Percentiles rank a stretch among this genome's conserved stretches.
Evolutionary conservation across 352 stramenopile species (phyloP).

Genomic region (Globisporangium spinosum): DNA sequence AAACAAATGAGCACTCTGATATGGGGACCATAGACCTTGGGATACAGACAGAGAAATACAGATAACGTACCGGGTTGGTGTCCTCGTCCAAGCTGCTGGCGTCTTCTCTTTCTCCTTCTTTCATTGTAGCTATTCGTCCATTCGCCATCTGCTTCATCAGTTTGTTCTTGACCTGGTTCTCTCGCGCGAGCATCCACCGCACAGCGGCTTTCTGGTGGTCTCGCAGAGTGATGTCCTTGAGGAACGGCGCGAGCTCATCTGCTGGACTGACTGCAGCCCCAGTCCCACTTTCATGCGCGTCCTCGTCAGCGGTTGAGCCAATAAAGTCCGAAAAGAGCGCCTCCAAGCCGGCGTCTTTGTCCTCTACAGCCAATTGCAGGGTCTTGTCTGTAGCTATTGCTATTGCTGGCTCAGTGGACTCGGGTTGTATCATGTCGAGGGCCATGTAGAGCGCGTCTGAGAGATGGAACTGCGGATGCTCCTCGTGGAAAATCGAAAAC

Average conservation of each 20-base stretch:
- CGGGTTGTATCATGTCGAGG: slow-evolving; percentile 41
- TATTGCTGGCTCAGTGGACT: background rate
- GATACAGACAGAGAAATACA: background rate
- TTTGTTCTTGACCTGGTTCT: slow-evolving; percentile 38
- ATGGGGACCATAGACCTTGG: background rate
- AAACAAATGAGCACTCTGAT: background rate
- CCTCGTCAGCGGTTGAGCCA: slow-evolving; percentile 24
- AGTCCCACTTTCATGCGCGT: slow-evolving; percentile 4
- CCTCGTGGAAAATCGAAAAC: slow-evolving; percentile 64
- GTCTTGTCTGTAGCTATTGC: background rate
- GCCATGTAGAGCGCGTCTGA: slow-evolving; percentile 57
- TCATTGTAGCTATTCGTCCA: background rate
- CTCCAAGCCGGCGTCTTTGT: slow-evolving; percentile 47
- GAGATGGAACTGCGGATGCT: slow-evolving; percentile 55
- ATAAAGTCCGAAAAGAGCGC: slow-evolving; percentile 66
- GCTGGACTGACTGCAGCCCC: slow-evolving; percentile 21
- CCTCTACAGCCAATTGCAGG: slow-evolving; percentile 6
- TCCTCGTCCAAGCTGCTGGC: slow-evolving; percentile 25
- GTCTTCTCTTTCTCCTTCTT: background rate
- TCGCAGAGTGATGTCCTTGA: slow-evolving; percentile 66
- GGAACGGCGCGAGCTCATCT: slow-evolving; percentile 37
- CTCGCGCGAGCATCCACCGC: slow-evolving; percentile 85
- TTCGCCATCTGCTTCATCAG: background rate
- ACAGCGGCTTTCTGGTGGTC: slow-evolving; percentile 83
- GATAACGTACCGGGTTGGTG: slow-evolving; percentile 44